Base-by-base conservation (phyloP, 148 eudicot genomes). In the Diospyros lotus region DNA sequence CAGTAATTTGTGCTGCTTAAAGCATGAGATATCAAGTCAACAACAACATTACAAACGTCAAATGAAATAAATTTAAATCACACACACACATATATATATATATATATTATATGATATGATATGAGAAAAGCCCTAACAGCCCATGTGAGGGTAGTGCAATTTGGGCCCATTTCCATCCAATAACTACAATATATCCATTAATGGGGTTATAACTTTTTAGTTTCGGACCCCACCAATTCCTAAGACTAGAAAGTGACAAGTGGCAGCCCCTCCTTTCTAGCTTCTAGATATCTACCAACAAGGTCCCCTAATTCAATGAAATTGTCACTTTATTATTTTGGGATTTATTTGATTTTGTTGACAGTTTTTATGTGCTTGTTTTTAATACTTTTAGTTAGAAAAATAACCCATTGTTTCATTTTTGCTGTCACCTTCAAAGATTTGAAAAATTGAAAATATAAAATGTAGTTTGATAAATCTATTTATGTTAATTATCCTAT, bases 101-200 rank as follows among this genome's bases (percentile, higher is more conserved):
- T 66, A 3, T 0, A 15, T 17, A 52, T 2, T 48, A 73, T 71
- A 17, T 59, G 45, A 17, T 52, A 48, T 62, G 46, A 39, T 48
- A 4, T 48, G 69, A 62, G 75, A 6, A 67, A 43, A 42, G 55
- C 71, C 69, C 40, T 77, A 64, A 64, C 76, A 77, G 65, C 76
- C 80, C 80, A 77, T 72, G 80, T 77, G 80, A 55, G n/a, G 2
- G 11, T 39, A 62, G 63, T 73, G 40, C 45, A 51, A 1, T 43
- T 41, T 77, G 75, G 80, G 75, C 75, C 80, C 80, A 70, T 71
- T 18, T 70, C 80, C 75, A 62, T 71, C 13, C 48, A 69, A 58
- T 52, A 39, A 63, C 69, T 58, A n/a, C n/a, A 40, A 61, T 28
- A 42, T 68, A 14, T 76, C 44, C 39, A 1, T 39, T 68, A 18